Conservation (phyloP, 163 green algal species). For the Chlamydomonas reinhardtii region DNA sequence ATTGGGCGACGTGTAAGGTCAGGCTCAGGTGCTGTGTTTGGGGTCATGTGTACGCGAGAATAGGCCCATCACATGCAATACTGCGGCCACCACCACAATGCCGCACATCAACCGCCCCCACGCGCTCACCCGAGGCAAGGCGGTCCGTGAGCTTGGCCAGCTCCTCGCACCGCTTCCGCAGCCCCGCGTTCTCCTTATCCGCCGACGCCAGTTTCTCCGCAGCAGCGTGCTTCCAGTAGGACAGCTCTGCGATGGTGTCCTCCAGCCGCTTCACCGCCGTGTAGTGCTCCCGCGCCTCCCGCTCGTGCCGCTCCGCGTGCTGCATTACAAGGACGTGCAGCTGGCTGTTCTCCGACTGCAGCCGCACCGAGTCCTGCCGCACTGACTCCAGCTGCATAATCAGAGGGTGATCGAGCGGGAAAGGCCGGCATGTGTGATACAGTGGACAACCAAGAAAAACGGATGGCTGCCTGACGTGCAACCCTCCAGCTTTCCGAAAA, state of each 20-base stretch:
- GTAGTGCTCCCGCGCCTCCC: constrained; percentile 44
- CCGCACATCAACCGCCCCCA: not conserved
- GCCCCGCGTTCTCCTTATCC: constrained; percentile 74
- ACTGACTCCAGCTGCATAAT: constrained; percentile 72
- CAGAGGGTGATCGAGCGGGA: too few relatives aligned
- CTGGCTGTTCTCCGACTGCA: constrained; percentile 77
- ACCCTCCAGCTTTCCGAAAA: too few relatives aligned
- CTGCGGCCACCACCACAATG: too few relatives aligned
- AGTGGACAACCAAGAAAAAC: too few relatives aligned
- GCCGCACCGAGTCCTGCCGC: constrained; percentile 63
- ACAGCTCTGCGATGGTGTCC: constrained; percentile 70
- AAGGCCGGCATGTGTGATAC: too few relatives aligned
- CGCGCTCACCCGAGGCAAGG: constrained; percentile 45
- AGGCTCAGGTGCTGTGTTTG: too few relatives aligned
- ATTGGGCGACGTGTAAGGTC: not conserved
- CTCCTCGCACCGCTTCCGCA: constrained; percentile 67
- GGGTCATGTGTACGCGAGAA: too few relatives aligned
- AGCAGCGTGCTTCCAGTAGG: constrained; percentile 76
- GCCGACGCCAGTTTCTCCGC: constrained; percentile 54
- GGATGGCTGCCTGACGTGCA: too few relatives aligned
- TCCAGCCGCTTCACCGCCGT: constrained; percentile 62
- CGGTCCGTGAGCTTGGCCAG: constrained; percentile 63
- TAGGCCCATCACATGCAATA: too few relatives aligned
- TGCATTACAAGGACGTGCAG: constrained; percentile 80
- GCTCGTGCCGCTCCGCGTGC: constrained; percentile 66